Conservation (phyloP, 176 grass and related monocot species). For the Oryza glumipatula region DNA sequence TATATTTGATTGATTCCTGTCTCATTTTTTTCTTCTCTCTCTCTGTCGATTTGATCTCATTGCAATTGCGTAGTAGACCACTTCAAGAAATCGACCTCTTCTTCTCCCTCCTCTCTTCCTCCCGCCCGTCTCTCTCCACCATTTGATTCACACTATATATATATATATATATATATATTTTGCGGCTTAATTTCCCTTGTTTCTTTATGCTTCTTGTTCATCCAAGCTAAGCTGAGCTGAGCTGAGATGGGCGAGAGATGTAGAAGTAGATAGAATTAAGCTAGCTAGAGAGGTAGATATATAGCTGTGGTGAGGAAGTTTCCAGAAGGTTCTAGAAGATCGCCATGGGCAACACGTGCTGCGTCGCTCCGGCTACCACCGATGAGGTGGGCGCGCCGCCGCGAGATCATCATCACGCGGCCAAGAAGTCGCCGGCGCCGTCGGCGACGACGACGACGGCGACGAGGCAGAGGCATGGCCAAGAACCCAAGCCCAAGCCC, state of each 20-base stretch:
- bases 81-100: background rate
- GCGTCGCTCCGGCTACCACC: background rate
- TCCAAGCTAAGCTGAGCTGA: background rate
- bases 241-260: background rate
- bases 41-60: background rate
- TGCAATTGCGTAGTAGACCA: too few relatives aligned
- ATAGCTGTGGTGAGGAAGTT: background rate
- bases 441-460: constrained; percentile 14
- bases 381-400: background rate
- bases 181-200: background rate
- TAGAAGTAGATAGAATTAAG: background rate
- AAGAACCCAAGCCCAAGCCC: background rate
- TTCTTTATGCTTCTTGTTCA: background rate
- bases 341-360: constrained; percentile 61
- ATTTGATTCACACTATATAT: background rate
- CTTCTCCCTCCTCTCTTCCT: background rate
- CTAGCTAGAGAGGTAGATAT: background rate
- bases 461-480: constrained; percentile 18
- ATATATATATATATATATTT: background rate
- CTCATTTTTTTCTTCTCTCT: background rate
- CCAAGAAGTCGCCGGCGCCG: constrained; percentile 33
- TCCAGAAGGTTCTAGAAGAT: constrained; percentile 18
- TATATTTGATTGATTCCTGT: background rate
- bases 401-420: background rate
- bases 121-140: background rate